Base-by-base conservation (phyloP, 345 rosid genomes). In the Rubroshorea leprosula region DNA sequence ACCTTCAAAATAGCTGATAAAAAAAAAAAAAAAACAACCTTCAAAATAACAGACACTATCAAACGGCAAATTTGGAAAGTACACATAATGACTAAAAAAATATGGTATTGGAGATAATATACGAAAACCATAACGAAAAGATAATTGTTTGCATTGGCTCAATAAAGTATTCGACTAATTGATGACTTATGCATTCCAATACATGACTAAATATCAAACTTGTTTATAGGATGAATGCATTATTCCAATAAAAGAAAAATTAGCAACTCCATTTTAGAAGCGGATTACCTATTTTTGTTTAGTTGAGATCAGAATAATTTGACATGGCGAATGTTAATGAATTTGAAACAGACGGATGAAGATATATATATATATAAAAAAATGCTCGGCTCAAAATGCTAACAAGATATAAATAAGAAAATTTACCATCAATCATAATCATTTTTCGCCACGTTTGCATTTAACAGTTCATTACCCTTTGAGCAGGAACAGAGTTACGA, bases 381-480 rank as follows among this genome's bases (percentile, higher is more conserved):
- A 72, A 68, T 12, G 68, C n/a, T n/a, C n/a, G n/a, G n/a, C n/a
- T n/a, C n/a, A n/a, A n/a, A n/a, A n/a, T n/a, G n/a, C n/a, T n/a
- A n/a, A n/a, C n/a, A n/a, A n/a, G n/a, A n/a, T n/a, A n/a, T n/a
- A n/a, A n/a, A n/a, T n/a, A n/a, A n/a, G n/a, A n/a, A n/a, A n/a
- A n/a, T n/a, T 20, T 38, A 64, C 85, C 61, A 93, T 97, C 99
- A 93, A 48, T 93, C 99, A 74, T 93, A 93, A 72, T 93, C 99
- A 70, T 89, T 89, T 73, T 93, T 93, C 60, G 85, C 97, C 65
- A 78, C 96, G 14, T 89, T 97, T 29, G 72, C 89, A 75, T 71
- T 82, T 62, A 89, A 88, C 65, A 89, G 75, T 62, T 80, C 95
- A 46, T 95, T 93, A 55, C 83, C 79, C 83, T n/a, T 50, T 87